These are phyloP conservation scores for Heracleum sosnowskyi DNA, from an alignment of 129 eudicot genomes.

Conservation along the genomic window DNA sequence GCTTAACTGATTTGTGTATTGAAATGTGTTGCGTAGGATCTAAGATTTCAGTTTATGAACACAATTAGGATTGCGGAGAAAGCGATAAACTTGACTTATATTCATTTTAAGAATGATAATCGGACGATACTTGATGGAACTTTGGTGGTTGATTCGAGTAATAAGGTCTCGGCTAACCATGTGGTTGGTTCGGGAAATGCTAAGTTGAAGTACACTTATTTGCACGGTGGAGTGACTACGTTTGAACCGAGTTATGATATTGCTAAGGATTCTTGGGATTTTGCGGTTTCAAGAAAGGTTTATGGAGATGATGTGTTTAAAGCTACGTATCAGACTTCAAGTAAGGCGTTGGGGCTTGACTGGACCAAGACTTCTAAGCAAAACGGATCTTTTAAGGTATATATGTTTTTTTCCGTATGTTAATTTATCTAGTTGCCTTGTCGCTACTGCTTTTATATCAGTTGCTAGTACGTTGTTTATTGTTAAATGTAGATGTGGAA, in stretches of 20 bases:
- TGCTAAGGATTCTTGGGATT: constrained; percentile 77
- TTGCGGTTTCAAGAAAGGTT: constrained; percentile 62
- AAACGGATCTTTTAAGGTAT: constrained; percentile 76
- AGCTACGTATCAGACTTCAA: constrained; percentile 71
- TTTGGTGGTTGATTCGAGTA: constrained; percentile 64
- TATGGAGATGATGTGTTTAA: constrained; percentile 48
- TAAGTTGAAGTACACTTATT: constrained; percentile 63
- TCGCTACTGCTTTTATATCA: neutral
- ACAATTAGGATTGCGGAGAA: constrained; percentile 64
- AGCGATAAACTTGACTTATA: constrained; percentile 73
- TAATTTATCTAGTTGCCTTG: neutral
- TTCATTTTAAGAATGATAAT: constrained; percentile 54
- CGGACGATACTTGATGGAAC: constrained; percentile 75
- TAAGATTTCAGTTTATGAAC: constrained; percentile 83
- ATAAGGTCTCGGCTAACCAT: constrained; percentile 78
- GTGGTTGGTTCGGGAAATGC: constrained; percentile 57
- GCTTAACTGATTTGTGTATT: neutral
- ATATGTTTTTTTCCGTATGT: too few species aligned
- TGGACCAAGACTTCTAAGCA: constrained; percentile 63
- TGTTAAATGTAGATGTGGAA: neutral
- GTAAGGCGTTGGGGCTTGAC: constrained; percentile 58
- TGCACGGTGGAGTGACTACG: constrained; percentile 68
- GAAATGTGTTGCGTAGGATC: constrained; percentile 42
- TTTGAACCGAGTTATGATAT: constrained; percentile 79
- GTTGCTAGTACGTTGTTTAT: neutral